Percentiles rank a stretch among this genome's conserved stretches.
phyloP scores from a whole-genome alignment of 176 grass and related monocot species.

The Thinopyrum elongatum region DNA sequence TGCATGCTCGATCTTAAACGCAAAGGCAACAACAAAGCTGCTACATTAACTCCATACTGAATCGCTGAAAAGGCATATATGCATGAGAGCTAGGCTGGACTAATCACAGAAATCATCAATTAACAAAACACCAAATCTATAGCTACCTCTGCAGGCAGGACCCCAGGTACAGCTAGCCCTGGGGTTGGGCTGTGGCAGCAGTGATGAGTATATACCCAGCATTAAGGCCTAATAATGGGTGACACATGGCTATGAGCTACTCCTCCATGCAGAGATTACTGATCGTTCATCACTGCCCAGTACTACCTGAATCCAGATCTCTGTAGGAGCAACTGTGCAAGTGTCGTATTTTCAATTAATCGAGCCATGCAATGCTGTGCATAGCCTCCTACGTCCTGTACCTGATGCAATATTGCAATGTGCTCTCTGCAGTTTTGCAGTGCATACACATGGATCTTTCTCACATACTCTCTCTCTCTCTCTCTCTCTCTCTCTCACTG shows the following conservation, averaged over 20 bases:
- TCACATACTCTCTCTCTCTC: neutral
- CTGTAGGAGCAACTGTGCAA: neutral
- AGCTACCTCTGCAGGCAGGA: neutral
- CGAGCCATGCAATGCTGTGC: neutral
- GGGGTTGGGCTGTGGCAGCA: neutral
- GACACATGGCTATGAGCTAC: neutral
- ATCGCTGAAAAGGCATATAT: slow-evolving; percentile 15
- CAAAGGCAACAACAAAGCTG: neutral
- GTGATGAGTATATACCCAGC: neutral
- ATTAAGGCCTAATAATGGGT: slow-evolving; percentile 29
- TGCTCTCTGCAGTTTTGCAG: neutral
- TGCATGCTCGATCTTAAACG: neutral
- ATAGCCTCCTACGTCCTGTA: neutral
- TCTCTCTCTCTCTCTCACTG: slow-evolving; percentile 7
- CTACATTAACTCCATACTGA: neutral
- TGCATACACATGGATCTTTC: neutral
- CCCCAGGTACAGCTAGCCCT: slow-evolving; percentile 7
- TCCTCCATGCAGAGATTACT: neutral
- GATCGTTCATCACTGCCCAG: neutral
- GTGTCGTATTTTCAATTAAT: neutral
- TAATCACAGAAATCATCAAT: slow-evolving; percentile 12
- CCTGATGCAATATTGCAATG: neutral
- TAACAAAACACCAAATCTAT: neutral
- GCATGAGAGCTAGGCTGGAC: neutral
- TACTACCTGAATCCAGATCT: neutral